Base-by-base conservation (phyloP, 768 basidiomycete genomes). In the Mrakia frigida region DNA sequence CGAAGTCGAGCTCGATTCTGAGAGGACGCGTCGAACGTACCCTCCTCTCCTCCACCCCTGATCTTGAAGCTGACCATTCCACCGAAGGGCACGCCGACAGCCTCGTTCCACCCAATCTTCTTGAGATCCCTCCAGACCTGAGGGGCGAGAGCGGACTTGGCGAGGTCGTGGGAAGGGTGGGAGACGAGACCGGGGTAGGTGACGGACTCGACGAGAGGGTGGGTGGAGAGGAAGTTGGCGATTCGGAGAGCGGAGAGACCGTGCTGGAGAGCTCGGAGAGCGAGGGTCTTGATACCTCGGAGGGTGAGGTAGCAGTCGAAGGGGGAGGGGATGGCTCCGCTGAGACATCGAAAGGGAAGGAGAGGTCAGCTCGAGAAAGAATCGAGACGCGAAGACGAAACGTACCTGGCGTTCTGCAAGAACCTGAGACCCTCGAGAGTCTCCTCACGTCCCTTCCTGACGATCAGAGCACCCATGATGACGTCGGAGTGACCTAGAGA, bases 231-330 rank as follows among this genome's bases (percentile, higher is more conserved):
- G 13, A 86, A 88, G 16, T 85, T 84, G 0, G 94, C 93, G 46
- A 98, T 86, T 11, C 85, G 84, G 1, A 98, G 86, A 9, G 92
- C 95, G 80, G 93, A 96, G 59, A 87, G 78, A 3, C 94, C 95
- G 79, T 97, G 94, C 35, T 90, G 88, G 76, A 91, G 89, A 89
- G 94, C 92, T 33, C 96, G 88, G 5, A 98, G 85, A 74, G 90
- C 88, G 1, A 98, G 88, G 14, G 96, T 98, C 86, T 98, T 98
- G 76, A 90, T 88, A 9, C 94, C 94, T 23, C 95, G 88, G 83
- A 92, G 91, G 7, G 91, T 91, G 67, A 98, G 89, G 91, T 92
- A 96, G 80, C 86, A 90, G 83, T 99, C 96, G 81, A 91, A 90
- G 6, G 95, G 85, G 14, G 65, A 35, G 5, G 75, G 70, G 60